Evolutionary conservation across 2,329 filamentous ascomycete species (phyloP), one percentile per base, ranked within the genome.

Genomic region (Verticillium dahliae): DNA sequence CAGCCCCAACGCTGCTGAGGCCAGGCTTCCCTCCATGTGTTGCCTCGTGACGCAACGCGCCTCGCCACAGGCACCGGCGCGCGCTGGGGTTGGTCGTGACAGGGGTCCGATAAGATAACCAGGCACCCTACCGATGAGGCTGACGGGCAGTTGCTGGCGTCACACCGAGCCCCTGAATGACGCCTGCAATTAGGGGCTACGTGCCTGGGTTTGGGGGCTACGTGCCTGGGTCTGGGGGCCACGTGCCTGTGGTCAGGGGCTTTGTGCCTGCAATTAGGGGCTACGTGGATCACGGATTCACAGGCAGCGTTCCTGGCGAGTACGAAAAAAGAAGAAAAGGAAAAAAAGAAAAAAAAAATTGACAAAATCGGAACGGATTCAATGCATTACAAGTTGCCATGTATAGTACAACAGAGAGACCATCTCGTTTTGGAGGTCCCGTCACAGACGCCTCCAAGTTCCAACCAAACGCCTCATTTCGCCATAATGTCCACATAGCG

Each of bases 401-500:
- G 34, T 58, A 58, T 58, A 38, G 31, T 58, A 58, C 57, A 58
- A 41, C 57, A 27, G 27, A 50, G 27, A 27, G 27, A 27, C 27
- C 27, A 4, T 38, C 38, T 41, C 57, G 38, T 31, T 41, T n/a
- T 22, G 11, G 34, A 37, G 55, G n/a, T 33, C 27, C 22, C 27
- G 22, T 38, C 34, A 57, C 34, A 31, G n/a, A 37, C 33, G 33
- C 55, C 34, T n/a, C 33, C 9, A n/a, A 57, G 6, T 38, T 37
- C 15, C 58, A 37, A 27, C 33, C 41, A 15, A 27, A 22, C 35
- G 38, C 15, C 18, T 63, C 76, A 83, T 70, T 91, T 88, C 10
- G 90, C 90, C 92, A 98, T 97, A 63, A 99, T 92, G 82, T 99
- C 95, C 35, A 99, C 88, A 80, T 99, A 99, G 34, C 93, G 82